Conservation (phyloP, 495 filamentous ascomycete species). For the Staphylotrichum longicolle region DNA sequence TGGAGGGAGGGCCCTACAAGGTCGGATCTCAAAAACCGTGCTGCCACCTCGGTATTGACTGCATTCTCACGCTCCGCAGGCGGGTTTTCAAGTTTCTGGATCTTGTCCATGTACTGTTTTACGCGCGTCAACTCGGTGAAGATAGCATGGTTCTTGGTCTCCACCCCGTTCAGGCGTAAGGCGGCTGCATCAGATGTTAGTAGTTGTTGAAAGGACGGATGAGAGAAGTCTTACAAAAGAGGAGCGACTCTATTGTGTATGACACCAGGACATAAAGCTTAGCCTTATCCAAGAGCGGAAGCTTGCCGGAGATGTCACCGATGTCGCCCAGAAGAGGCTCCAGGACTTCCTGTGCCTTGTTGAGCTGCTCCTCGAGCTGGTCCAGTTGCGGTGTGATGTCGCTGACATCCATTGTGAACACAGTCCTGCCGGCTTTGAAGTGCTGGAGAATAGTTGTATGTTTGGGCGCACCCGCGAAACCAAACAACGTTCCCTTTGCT, state of each 20-base stretch:
- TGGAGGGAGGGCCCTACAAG: conserved; percentile 51
- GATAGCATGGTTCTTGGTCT: conserved; percentile 80
- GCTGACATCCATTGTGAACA: conserved; percentile 40
- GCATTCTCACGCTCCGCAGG: conserved; percentile 55
- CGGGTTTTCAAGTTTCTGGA: conserved; percentile 59
- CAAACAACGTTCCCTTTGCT: no score
- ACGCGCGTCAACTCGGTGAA: conserved; percentile 81
- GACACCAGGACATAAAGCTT: conserved; percentile 81
- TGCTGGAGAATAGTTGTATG: no score
- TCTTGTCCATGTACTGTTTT: conserved; percentile 90
- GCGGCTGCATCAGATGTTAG: conserved; percentile 58
- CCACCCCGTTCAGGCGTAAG: conserved; percentile 72
- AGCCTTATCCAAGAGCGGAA: conserved; percentile 89
- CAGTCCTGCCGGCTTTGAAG: no score
- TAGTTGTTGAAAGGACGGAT: background rate
- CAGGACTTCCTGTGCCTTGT: conserved; percentile 72
- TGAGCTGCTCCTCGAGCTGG: conserved; percentile 69
- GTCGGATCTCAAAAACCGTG: conserved; percentile 75
- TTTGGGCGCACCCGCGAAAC: no score
- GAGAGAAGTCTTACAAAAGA: conserved; percentile 66
- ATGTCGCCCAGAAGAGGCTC: conserved; percentile 63
- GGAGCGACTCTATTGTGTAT: conserved; percentile 86
- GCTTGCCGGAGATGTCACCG: conserved; percentile 64
- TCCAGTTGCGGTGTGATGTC: conserved; percentile 57
- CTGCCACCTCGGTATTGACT: conserved; percentile 77